Evolutionary conservation across 192 early-diverging fungal genomes (phyloP).

Genomic region (Entophlyctis luteolus): DNA sequence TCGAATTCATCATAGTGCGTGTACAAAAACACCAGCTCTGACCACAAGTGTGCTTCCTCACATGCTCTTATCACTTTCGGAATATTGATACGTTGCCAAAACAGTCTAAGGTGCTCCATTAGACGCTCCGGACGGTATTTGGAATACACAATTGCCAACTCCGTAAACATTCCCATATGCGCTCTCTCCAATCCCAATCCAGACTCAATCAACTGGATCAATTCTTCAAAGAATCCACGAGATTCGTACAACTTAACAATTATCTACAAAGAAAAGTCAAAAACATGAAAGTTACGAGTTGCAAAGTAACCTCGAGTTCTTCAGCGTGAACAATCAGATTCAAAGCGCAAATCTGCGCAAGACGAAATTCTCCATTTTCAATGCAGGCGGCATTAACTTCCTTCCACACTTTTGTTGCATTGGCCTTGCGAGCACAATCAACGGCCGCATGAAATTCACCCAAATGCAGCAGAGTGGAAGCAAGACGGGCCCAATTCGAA

Average conservation of each 20-base stretch:
- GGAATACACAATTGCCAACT: slow-evolving; percentile 94
- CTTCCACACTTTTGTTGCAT: slow-evolving; percentile 98
- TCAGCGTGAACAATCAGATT: slow-evolving; percentile 96
- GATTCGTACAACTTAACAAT: slow-evolving; percentile 84
- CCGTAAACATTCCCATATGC: slow-evolving; percentile 99
- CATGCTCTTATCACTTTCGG: slow-evolving; percentile 97
- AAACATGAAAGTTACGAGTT: slow-evolving; percentile 1
- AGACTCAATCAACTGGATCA: slow-evolving; percentile 85
- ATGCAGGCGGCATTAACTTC: slow-evolving; percentile 97
- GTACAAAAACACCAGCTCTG: slow-evolving; percentile 96
- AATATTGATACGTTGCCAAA: slow-evolving; percentile 97
- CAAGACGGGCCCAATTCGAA: slow-evolving; percentile 94
- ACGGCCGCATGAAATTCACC: slow-evolving; percentile 95
- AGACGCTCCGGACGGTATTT: slow-evolving; percentile 92
- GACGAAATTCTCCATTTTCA: slow-evolving; percentile 87
- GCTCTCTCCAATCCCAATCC: slow-evolving; percentile 95
- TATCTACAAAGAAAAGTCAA: slow-evolving; percentile 31
- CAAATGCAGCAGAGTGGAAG: slow-evolving; percentile 92
- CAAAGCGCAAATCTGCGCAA: slow-evolving; percentile 98
- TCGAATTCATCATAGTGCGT: slow-evolving; percentile 99
- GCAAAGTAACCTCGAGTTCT: slow-evolving; percentile 68
- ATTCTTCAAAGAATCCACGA: slow-evolving; percentile 86
- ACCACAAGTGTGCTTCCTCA: slow-evolving; percentile 91
- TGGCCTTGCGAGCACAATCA: slow-evolving; percentile 98
- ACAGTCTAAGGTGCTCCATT: slow-evolving; percentile 96